Base-by-base conservation (phyloP, 495 filamentous ascomycete genomes). In the Penicillium lividum region DNA sequence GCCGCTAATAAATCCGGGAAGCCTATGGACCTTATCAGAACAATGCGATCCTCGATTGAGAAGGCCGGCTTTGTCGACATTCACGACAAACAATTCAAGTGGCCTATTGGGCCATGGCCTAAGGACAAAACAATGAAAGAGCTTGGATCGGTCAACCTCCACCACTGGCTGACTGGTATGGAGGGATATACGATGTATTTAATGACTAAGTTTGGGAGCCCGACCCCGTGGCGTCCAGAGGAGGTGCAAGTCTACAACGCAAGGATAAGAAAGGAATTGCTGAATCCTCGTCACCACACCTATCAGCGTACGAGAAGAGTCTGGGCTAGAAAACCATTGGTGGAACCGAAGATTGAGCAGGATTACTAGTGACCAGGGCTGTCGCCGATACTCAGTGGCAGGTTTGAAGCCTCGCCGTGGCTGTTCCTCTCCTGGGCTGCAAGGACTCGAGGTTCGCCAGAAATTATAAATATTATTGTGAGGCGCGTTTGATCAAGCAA, bases 221-320 rank as follows among this genome's bases (percentile, higher is more conserved):
- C 53, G 2, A 25, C 11, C 9, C 53, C 53, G 4, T 55, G 53
- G 53, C 18, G 29, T 18, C 10, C 28, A 15, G 28, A 68, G 5
- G 62, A 70, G 51, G 68, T 70, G 0, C 51, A 58, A 38, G 65
- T 66, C 18, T 70, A 66, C 51, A 40, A 59, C 3, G 62, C 65
- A 9, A 57, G 59, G 29, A 29, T 68, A 50, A 55, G 65, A 9
- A 46, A 38, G 11, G 68, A 68, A 49, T 28, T 70, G 43, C 54
- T 60, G 44, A 66, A 70, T 56, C 68, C 65, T 5, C 31, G 42
- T 1, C 54, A 55, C 33, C 68, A 70, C 55, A 30, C 45, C 16
- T 70, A 64, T 64, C 46, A 63, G 34, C 47, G 56, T 9, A 57
- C 56, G 59, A 36, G 8, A 9, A 36, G 33, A 36, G 33, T 36